A percentile compares a stretch with the other conserved stretches of the same genome.
Evolutionary conservation across 192 early-diverging fungal species (phyloP).

Genomic region (Gaertneriomyces sp.): DNA sequence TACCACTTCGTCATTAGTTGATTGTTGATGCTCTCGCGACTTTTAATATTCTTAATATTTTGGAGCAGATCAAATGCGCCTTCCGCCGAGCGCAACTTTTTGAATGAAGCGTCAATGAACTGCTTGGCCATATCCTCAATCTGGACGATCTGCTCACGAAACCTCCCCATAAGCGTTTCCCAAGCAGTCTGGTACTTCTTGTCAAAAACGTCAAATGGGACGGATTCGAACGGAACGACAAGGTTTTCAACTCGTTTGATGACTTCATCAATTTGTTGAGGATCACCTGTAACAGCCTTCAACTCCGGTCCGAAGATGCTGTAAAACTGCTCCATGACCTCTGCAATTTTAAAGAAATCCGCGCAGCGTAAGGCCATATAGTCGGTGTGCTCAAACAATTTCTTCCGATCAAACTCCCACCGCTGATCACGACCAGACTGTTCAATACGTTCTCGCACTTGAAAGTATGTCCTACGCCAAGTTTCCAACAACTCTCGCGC

Average conservation of each 20-base stretch:
- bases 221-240: constrained; percentile 56
- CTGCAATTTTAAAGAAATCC: constrained; percentile 58
- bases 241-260: constrained; percentile 61
- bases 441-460: constrained; percentile 59
- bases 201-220: constrained; percentile 59
- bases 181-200: constrained; percentile 59
- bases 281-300: constrained; percentile 64
- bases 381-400: constrained; percentile 64
- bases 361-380: constrained; percentile 62
- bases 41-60: constrained; percentile 65
- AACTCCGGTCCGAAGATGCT: constrained; percentile 64
- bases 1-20: constrained; percentile 67
- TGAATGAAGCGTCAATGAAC: constrained; percentile 63
- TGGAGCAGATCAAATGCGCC: constrained; percentile 63
- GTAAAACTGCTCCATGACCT: constrained; percentile 68
- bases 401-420: constrained; percentile 66
- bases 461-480: constrained; percentile 61
- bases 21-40: constrained; percentile 56
- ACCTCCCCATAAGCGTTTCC: constrained; percentile 58
- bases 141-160: constrained; percentile 62
- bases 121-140: constrained; percentile 69
- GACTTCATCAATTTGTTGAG: constrained; percentile 65
- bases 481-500: constrained; percentile 55
- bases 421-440: constrained; percentile 62
- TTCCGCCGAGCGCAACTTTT: constrained; percentile 60